A percentile compares a stretch with the other conserved stretches of the same genome.
These are phyloP conservation scores for Arthrinium phaeospermum DNA, from an alignment of 2,329 filamentous ascomycete species.

Conservation along the genomic window DNA sequence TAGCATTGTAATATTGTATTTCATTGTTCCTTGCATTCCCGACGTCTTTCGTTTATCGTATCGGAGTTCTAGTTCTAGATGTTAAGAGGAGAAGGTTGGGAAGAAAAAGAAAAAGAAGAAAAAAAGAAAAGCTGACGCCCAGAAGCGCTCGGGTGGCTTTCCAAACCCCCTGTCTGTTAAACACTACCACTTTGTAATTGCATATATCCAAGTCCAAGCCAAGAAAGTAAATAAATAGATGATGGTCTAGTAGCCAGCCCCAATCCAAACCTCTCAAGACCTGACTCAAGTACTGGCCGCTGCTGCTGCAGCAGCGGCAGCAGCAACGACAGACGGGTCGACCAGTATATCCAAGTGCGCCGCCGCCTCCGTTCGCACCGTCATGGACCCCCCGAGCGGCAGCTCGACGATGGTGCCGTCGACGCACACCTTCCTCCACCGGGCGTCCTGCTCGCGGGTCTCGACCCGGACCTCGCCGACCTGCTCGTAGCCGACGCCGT, in stretches of 20 bases:
- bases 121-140: background rate
- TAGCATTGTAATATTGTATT: background rate
- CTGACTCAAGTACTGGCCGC: background rate
- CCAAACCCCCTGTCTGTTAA: background rate
- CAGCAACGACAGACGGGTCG: conserved; percentile 33
- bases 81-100: too few species aligned
- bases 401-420: conserved; percentile 87
- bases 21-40: background rate
- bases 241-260: background rate
- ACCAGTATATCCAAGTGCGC: conserved; percentile 53
- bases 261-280: background rate
- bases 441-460: conserved; percentile 68
- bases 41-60: background rate
- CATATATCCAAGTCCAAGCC: background rate
- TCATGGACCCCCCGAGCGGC: conserved; percentile 72
- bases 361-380: conserved; percentile 58
- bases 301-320: background rate
- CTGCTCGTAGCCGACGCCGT: conserved; percentile 74
- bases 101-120: too few species aligned
- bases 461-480: conserved; percentile 71
- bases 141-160: background rate
- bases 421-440: conserved; percentile 88
- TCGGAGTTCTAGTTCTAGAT: background rate
- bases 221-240: background rate
- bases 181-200: background rate